Evolutionary conservation across 164 flowering plant species (phyloP).

Genomic region (Kingdonia uniflora): DNA sequence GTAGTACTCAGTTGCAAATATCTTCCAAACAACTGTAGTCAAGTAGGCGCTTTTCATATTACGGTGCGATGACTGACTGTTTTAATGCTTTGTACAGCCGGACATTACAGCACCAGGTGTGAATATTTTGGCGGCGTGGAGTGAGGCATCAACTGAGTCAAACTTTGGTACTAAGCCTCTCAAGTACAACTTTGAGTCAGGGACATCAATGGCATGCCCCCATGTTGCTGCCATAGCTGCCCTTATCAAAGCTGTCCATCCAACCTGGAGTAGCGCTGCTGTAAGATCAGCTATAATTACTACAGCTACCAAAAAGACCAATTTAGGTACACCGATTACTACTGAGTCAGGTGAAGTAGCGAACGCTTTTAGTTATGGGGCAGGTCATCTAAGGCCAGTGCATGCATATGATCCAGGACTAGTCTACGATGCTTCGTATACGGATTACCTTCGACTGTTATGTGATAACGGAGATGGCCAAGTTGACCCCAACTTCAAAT

Average conservation of each 20-base stretch:
- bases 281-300: slow-evolving; percentile 89
- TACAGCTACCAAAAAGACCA: slow-evolving; percentile 56
- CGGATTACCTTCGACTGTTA: slow-evolving; percentile 54
- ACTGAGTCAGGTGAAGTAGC: slow-evolving; percentile 35
- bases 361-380: slow-evolving; percentile 63
- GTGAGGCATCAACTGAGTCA: slow-evolving; percentile 42
- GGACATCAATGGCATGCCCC: slow-evolving; percentile 96
- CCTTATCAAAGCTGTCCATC: slow-evolving; percentile 55
- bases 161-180: slow-evolving; percentile 30
- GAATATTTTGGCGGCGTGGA: no score
- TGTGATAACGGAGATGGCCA: slow-evolving; percentile 17
- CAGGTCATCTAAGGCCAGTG: slow-evolving; percentile 64
- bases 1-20: no score
- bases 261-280: no score
- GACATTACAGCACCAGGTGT: no score
- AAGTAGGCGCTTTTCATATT: no score
- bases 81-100: no score
- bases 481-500: no score
- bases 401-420: slow-evolving; percentile 84
- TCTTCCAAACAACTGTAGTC: no score
- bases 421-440: slow-evolving; percentile 67
- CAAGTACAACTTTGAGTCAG: slow-evolving; percentile 57
- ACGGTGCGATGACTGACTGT: no score
- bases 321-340: slow-evolving; percentile 23
- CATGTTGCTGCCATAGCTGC: slow-evolving; percentile 72